Conservation (phyloP, 2,329 filamentous ascomycete species). For the Botrytis tulipae region DNA sequence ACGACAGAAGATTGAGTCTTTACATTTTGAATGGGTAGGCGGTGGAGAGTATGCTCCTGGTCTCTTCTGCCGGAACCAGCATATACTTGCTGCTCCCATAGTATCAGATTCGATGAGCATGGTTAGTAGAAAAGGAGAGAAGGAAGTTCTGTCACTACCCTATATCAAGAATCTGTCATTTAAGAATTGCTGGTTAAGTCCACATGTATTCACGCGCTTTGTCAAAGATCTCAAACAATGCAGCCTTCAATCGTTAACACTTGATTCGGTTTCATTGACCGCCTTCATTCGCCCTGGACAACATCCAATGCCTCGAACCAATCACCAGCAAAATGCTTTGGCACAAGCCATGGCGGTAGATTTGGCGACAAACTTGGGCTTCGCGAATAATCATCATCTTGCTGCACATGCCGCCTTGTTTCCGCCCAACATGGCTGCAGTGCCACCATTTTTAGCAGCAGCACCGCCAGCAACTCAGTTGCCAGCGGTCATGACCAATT, state of each 20-base stretch:
- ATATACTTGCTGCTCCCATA: constrained; percentile 60
- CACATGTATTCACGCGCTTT: constrained; percentile 54
- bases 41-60: constrained; percentile 67
- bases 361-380: neutral
- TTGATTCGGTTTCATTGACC: constrained; percentile 65
- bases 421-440: neutral
- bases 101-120: constrained; percentile 40
- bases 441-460: constrained; percentile 1
- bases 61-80: constrained; percentile 58
- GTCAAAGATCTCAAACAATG: constrained; percentile 48
- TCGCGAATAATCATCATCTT: neutral
- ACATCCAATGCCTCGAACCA: constrained; percentile 26
- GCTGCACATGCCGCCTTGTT: neutral
- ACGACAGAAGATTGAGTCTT: constrained; percentile 51
- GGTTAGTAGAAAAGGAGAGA: constrained; percentile 32
- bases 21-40: constrained; percentile 65
- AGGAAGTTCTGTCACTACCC: constrained; percentile 50
- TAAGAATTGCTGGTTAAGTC: constrained; percentile 68
- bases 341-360: constrained; percentile 15
- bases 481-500: constrained; percentile 16
- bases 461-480: neutral
- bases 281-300: constrained; percentile 42
- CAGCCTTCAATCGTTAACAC: constrained; percentile 52
- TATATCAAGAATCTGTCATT: constrained; percentile 58
- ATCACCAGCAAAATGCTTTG: constrained; percentile 12